Conservation (phyloP, 192 early-diverging fungal species). For the Backusella morwellensis region DNA sequence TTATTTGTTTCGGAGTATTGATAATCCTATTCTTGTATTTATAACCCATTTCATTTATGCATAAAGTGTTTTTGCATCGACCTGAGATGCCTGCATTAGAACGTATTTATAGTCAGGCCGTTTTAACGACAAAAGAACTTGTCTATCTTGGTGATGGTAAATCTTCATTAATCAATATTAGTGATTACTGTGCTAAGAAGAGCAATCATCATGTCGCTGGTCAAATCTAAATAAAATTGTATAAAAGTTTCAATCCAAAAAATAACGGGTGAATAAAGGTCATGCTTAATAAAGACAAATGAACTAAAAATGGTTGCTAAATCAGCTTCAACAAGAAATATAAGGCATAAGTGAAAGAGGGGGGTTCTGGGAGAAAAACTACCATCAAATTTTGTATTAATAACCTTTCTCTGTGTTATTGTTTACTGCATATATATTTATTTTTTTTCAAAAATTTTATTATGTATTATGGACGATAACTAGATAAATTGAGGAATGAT, state of each 20-base stretch:
- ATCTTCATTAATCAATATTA: slow-evolving; percentile 21
- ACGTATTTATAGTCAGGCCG: slow-evolving; percentile 19
- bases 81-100: slow-evolving; percentile 26
- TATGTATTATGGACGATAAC: background rate
- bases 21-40: background rate
- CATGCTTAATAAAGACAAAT: background rate
- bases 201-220: background rate
- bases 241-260: background rate
- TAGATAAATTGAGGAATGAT: background rate
- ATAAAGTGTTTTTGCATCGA: slow-evolving; percentile 5
- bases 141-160: slow-evolving; percentile 15
- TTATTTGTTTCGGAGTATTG: background rate
- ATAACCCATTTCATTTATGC: background rate
- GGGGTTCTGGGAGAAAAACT: background rate
- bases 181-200: slow-evolving; percentile 2
- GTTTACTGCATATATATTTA: background rate
- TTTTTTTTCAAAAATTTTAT: background rate
- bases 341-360: background rate
- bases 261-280: background rate
- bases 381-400: too few relatives aligned
- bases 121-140: slow-evolving; percentile 24
- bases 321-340: background rate
- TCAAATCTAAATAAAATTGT: background rate
- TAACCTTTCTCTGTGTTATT: too few relatives aligned
- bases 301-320: background rate